phyloP scores from a whole-genome alignment of 495 filamentous ascomycete species.

The Podospora australis region DNA sequence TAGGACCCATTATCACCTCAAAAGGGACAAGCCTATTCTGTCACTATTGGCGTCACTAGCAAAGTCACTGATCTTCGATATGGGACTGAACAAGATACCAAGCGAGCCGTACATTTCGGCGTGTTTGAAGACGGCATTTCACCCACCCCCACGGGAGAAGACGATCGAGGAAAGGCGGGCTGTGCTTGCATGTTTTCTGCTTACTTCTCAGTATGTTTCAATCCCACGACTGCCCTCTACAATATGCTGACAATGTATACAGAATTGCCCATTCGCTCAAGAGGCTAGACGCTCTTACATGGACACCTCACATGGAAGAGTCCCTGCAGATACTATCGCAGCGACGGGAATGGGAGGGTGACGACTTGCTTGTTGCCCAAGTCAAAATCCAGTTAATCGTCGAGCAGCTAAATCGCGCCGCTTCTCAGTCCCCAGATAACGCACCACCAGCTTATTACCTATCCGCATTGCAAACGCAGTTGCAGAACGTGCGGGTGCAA shows the following conservation, averaged over 20 bases:
- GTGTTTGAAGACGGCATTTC: constrained; percentile 7
- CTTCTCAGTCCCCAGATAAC: constrained; percentile 28
- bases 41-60: constrained; percentile 44
- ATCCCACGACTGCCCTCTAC: neutral
- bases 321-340: constrained; percentile 40
- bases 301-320: constrained; percentile 49
- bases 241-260: neutral
- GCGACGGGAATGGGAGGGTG: constrained; percentile 41
- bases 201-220: constrained; percentile 44
- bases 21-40: constrained; percentile 30
- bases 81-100: constrained; percentile 47
- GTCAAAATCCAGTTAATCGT: constrained; percentile 31
- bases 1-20: constrained; percentile 13
- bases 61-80: constrained; percentile 46
- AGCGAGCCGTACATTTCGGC: constrained; percentile 20
- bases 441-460: constrained; percentile 35
- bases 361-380: constrained; percentile 44
- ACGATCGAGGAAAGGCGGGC: constrained; percentile 49
- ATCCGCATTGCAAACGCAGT: constrained; percentile 37
- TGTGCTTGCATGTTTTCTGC: constrained; percentile 46
- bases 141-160: constrained; percentile 22
- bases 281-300: constrained; percentile 41
- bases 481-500: constrained; percentile 32
- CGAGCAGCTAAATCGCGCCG: constrained; percentile 23
- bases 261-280: constrained; percentile 32